Evolutionary conservation across 78 protist genomes (phyloP).

Genomic region (Ministeria vibrans): DNA sequence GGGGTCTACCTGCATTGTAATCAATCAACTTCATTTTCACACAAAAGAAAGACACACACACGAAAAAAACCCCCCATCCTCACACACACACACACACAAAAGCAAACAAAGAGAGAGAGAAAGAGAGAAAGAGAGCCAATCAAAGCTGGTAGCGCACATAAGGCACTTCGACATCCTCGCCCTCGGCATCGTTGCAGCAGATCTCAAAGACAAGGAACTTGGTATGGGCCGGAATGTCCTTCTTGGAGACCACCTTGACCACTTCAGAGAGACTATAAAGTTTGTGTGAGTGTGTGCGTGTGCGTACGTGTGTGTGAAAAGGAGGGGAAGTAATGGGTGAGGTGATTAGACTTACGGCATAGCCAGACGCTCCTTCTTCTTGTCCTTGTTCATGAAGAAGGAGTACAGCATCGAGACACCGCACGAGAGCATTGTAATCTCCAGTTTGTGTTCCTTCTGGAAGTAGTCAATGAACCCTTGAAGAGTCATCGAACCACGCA

Average conservation of each 20-base stretch:
- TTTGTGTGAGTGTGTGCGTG: background rate
- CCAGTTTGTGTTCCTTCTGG: constrained; percentile 47
- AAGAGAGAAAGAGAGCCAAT: no score
- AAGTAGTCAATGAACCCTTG: constrained; percentile 35
- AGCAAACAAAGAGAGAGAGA: no score
- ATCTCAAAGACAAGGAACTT: constrained; percentile 24
- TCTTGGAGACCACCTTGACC: constrained; percentile 27
- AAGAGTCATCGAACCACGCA: constrained; percentile 60
- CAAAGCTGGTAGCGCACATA: constrained; percentile 28
- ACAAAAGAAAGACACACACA: no score
- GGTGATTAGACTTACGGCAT: constrained; percentile 2
- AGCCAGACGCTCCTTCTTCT: constrained; percentile 17
- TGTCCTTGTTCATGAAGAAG: constrained; percentile 14
- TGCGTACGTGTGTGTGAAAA: background rate
- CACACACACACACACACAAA: no score
- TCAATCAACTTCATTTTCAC: no score
- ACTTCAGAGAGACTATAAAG: background rate
- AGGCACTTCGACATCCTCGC: constrained; percentile 36
- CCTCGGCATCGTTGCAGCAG: constrained; percentile 14
- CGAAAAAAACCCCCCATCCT: no score
- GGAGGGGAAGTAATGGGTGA: background rate
- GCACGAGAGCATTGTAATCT: constrained; percentile 61
- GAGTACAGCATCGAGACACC: constrained; percentile 56
- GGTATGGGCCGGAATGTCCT: constrained; percentile 4
- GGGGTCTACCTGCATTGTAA: no score